These are phyloP conservation scores for Zygosaccharomyces pseudobailii DNA, from an alignment of 1,139 yeast species.

Conservation along the genomic window DNA sequence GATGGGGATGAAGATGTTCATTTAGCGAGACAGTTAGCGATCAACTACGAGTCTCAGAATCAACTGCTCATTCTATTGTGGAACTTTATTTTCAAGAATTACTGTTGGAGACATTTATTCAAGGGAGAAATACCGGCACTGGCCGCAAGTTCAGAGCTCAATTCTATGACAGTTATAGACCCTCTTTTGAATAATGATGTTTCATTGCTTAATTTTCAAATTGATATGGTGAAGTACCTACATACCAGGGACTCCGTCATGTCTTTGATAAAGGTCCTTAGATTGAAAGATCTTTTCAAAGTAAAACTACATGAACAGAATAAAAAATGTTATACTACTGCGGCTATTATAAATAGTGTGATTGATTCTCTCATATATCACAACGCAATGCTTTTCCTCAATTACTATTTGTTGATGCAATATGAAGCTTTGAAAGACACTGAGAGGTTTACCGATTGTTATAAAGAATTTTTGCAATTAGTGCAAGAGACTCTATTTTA, in stretches of 20 bases:
- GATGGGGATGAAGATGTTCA: conserved; percentile 30
- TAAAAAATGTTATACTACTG: conserved; percentile 23
- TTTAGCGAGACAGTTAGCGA: conserved; percentile 22
- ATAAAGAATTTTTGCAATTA: conserved; percentile 23
- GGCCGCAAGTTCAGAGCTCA: conserved; percentile 15
- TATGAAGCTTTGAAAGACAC: conserved; percentile 22
- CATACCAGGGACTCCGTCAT: conserved; percentile 24
- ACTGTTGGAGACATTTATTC: conserved; percentile 29
- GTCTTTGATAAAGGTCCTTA: conserved; percentile 21
- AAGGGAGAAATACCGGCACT: conserved; percentile 28
- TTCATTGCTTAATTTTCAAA: conserved; percentile 19
- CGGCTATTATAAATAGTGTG: conserved; percentile 23
- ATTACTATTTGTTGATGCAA: conserved; percentile 24
- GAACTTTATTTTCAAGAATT: conserved; percentile 29
- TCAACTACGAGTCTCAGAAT: conserved; percentile 26
- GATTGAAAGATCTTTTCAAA: conserved; percentile 19
- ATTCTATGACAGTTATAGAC: conserved; percentile 25
- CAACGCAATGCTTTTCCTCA: conserved; percentile 22
- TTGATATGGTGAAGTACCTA: conserved; percentile 25
- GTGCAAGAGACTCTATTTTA: conserved; percentile 29
- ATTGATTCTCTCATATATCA: conserved; percentile 29
- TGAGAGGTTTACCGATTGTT: conserved; percentile 18
- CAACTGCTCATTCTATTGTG: conserved; percentile 21
- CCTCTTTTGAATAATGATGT: conserved; percentile 23
- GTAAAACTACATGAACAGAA: conserved; percentile 19